phyloP scores from a whole-genome alignment of 495 filamentous ascomycete genomes.

The Xeromyces bisporus region DNA sequence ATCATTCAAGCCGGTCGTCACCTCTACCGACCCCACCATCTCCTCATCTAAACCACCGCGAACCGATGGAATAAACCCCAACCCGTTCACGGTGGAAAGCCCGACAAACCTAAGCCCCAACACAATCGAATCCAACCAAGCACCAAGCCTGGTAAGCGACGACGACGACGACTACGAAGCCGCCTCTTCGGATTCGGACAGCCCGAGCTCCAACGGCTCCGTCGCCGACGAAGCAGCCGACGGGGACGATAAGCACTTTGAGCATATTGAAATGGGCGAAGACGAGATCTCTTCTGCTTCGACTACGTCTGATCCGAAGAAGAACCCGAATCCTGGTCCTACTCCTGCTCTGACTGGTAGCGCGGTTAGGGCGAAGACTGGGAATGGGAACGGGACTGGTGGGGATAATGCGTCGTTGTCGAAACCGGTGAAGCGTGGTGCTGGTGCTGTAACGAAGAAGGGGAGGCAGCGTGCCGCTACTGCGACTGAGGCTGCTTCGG shows the following conservation, averaged over 20 bases:
- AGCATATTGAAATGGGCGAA: conserved; percentile 37
- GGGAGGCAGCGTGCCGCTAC: too few relatives aligned
- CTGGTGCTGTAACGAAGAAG: too few relatives aligned
- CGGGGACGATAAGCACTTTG: conserved; percentile 29
- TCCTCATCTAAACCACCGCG: conserved; percentile 10
- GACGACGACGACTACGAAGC: conserved; percentile 57
- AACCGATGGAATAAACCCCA: conserved; percentile 24
- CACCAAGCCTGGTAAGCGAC: conserved; percentile 77
- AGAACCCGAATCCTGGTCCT: conserved; percentile 20
- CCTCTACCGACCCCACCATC: conserved; percentile 14
- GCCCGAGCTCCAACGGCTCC: conserved; percentile 23
- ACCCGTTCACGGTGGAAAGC: conserved; percentile 34
- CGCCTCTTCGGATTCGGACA: conserved; percentile 33
- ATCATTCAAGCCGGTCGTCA: too few relatives aligned
- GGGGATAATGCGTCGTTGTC: conserved; percentile 19
- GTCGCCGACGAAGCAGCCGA: conserved; percentile 30
- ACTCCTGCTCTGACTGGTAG: conserved; percentile 16
- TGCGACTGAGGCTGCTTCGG: too few relatives aligned
- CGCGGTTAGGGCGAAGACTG: too few relatives aligned
- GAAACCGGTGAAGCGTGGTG: conserved; percentile 31
- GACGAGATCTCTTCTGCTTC: conserved; percentile 24
- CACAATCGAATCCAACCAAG: conserved; percentile 59
- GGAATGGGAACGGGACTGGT: too few relatives aligned
- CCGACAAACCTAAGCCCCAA: conserved; percentile 55
- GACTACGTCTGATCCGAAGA: conserved; percentile 19